phyloP scores from a whole-genome alignment of 352 stramenopile genomes.

The Blastocystis sp. region DNA sequence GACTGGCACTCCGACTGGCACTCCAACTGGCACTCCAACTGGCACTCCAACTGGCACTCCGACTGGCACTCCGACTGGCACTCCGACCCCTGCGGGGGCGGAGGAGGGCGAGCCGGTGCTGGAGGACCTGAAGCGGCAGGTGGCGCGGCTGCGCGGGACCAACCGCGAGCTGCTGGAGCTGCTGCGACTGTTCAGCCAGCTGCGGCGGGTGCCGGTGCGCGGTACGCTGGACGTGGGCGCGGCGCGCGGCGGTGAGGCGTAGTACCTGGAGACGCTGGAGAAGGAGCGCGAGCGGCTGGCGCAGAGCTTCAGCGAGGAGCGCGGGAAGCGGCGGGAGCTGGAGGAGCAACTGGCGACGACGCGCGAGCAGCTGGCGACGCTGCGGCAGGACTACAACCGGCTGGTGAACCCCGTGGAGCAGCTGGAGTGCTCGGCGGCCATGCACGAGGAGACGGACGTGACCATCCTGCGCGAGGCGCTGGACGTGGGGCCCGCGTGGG shows the following conservation, averaged over 20 bases:
- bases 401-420: slow-evolving; percentile 58
- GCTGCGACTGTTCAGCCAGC: not conserved
- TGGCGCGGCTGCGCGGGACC: not conserved
- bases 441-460: slow-evolving; percentile 51
- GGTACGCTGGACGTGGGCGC: not conserved
- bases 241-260: not conserved
- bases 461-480: slow-evolving; percentile 32
- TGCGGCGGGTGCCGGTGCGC: not conserved
- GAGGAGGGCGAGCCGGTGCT: not conserved
- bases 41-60: too few species aligned
- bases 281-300: not conserved
- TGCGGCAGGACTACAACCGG: slow-evolving; percentile 29
- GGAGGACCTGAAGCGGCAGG: not conserved
- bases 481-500: not conserved
- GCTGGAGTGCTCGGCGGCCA: slow-evolving; percentile 34
- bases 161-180: not conserved
- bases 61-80: not conserved
- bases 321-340: not conserved
- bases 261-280: slow-evolving; percentile 18
- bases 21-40: too few species aligned
- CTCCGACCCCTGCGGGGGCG: not conserved
- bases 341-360: not conserved
- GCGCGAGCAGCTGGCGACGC: not conserved
- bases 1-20: too few species aligned
- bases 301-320: not conserved